Conservation (phyloP, 345 rosid species). For the Euphorbia tirucalli region DNA sequence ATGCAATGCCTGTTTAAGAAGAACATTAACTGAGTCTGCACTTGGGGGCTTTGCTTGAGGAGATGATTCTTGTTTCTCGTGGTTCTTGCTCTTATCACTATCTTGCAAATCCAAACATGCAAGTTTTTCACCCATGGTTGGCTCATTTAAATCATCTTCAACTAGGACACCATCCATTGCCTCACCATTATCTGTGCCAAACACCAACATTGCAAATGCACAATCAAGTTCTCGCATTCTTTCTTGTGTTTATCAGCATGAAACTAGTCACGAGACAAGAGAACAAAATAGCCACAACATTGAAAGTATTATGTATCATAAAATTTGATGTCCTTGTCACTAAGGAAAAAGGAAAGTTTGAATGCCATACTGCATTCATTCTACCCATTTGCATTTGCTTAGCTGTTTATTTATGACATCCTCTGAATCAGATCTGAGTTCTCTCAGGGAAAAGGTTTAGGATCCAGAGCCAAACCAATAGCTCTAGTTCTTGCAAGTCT, state of each 20-base stretch:
- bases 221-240: neutral
- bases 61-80: slow-evolving; percentile 34
- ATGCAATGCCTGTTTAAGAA: slow-evolving; percentile 82
- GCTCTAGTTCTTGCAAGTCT: too few relatives aligned
- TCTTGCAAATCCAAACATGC: slow-evolving; percentile 49
- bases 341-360: too few relatives aligned
- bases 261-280: too few relatives aligned
- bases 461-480: too few relatives aligned
- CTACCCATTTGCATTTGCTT: neutral
- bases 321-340: neutral
- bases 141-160: slow-evolving; percentile 69
- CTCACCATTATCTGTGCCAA: slow-evolving; percentile 50
- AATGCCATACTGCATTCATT: neutral
- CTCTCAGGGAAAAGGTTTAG: neutral
- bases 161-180: slow-evolving; percentile 59
- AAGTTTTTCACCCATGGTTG: slow-evolving; percentile 91
- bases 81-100: slow-evolving; percentile 25
- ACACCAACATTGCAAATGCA: neutral
- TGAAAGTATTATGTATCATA: neutral
- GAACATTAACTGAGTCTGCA: slow-evolving; percentile 81
- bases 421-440: neutral
- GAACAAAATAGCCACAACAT: neutral
- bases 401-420: neutral
- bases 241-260: neutral
- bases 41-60: slow-evolving; percentile 59